These are phyloP conservation scores for Lobulomyces angularis DNA, from an alignment of 192 early-diverging fungal genomes.

Conservation along the genomic window DNA sequence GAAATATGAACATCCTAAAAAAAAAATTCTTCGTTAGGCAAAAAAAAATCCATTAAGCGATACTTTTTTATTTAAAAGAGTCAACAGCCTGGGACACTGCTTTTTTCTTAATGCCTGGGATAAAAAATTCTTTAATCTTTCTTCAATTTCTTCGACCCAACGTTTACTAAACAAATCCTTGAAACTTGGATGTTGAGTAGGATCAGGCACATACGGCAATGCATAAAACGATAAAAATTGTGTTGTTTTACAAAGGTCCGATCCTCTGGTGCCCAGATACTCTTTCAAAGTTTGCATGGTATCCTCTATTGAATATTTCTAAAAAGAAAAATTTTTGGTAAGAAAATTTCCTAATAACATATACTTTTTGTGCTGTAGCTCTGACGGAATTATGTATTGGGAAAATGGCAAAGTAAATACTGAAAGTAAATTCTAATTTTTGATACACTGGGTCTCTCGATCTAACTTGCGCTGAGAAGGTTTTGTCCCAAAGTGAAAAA, in stretches of 20 bases:
- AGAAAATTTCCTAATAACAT: neutral
- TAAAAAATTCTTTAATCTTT: conserved; percentile 20
- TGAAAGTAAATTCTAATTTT: conserved; percentile 28
- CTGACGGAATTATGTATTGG: conserved; percentile 21
- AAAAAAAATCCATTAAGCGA: neutral
- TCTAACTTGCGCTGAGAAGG: conserved; percentile 13
- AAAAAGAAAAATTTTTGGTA: no score
- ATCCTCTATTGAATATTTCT: conserved; percentile 1
- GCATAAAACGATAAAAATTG: conserved; percentile 40
- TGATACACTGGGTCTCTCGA: conserved; percentile 15
- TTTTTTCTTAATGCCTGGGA: conserved; percentile 9
- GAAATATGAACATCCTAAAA: no score
- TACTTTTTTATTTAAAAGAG: conserved; percentile 7
- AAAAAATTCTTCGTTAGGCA: no score
- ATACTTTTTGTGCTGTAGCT: conserved; percentile 8
- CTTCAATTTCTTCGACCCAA: conserved; percentile 19
- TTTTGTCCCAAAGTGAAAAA: conserved; percentile 33
- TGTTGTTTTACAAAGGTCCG: conserved; percentile 27
- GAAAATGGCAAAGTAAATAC: conserved; percentile 38
- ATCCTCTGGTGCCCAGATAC: conserved; percentile 34
- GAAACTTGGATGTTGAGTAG: conserved; percentile 33
- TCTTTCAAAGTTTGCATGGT: conserved; percentile 35
- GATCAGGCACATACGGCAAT: conserved; percentile 41
- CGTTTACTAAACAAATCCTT: conserved; percentile 21
- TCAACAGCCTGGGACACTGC: conserved; percentile 21